phyloP scores from a whole-genome alignment of 1,284 basidiomycete genomes.

The Ganoderma resinaceum region DNA sequence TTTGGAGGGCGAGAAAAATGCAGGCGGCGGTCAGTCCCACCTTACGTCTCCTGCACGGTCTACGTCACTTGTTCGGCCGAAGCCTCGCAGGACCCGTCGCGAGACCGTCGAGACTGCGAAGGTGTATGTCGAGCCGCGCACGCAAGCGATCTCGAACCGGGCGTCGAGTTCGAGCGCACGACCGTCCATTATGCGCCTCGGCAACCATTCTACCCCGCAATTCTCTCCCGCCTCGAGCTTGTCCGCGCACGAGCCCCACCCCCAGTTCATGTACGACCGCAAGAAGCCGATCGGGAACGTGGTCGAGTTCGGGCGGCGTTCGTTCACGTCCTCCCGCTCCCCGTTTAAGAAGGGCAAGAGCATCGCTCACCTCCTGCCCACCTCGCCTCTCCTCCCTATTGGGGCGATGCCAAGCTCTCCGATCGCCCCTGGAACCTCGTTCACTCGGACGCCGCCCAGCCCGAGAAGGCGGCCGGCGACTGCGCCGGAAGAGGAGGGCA shows the following conservation, averaged over 20 bases:
- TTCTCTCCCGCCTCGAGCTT: slow-evolving; percentile 42
- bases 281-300: slow-evolving; percentile 42
- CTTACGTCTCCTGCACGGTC: slow-evolving; percentile 15
- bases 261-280: slow-evolving; percentile 32
- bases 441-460: not conserved
- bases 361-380: slow-evolving; percentile 19
- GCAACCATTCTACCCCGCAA: slow-evolving; percentile 47
- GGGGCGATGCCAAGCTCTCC: slow-evolving; percentile 27
- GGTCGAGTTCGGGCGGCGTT: slow-evolving; percentile 31
- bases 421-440: slow-evolving; percentile 18
- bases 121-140: slow-evolving; percentile 44
- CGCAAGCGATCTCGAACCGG: slow-evolving; percentile 45
- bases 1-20: slow-evolving; percentile 26
- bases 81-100: slow-evolving; percentile 5
- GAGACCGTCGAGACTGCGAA: slow-evolving; percentile 30
- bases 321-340: slow-evolving; percentile 31
- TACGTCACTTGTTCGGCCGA: not conserved
- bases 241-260: slow-evolving; percentile 25
- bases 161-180: slow-evolving; percentile 36
- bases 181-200: slow-evolving; percentile 49
- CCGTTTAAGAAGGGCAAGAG: slow-evolving; percentile 32
- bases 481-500: slow-evolving; percentile 33
- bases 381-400: slow-evolving; percentile 28
- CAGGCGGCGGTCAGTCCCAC: slow-evolving; percentile 22
- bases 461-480: slow-evolving; percentile 30